Evolutionary conservation across 2,329 filamentous ascomycete genomes (phyloP).

Genomic region (Coleophoma cylindrospora): DNA sequence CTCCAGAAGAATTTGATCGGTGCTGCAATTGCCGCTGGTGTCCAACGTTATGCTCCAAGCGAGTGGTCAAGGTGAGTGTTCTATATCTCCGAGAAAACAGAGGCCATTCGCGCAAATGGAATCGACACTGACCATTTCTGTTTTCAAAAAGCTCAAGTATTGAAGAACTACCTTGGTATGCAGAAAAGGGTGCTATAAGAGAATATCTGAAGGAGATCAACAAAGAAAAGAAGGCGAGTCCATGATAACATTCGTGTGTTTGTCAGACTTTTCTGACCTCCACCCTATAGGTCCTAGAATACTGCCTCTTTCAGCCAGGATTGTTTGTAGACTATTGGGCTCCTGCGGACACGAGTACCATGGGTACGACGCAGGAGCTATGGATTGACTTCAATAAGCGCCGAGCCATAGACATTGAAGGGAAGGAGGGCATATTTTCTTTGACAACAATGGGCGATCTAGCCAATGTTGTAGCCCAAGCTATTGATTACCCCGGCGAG

Average conservation of each 20-base stretch:
- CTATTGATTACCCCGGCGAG: conserved; percentile 24
- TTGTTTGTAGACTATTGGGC: conserved; percentile 44
- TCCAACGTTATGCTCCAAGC: conserved; percentile 29
- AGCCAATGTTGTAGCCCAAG: conserved; percentile 27
- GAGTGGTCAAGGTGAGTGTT: conserved; percentile 28
- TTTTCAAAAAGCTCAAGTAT: conserved; percentile 20
- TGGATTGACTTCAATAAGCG: conserved; percentile 26
- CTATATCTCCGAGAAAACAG: neutral
- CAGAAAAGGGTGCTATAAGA: conserved; percentile 40
- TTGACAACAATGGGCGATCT: conserved; percentile 39
- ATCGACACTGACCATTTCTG: conserved; percentile 2
- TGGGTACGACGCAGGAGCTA: conserved; percentile 22
- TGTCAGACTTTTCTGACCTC: neutral
- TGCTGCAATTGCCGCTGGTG: conserved; percentile 25
- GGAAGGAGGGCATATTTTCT: conserved; percentile 34
- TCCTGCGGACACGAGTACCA: conserved; percentile 33
- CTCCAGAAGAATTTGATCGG: conserved; percentile 29
- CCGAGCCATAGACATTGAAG: conserved; percentile 37
- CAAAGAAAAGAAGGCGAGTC: conserved; percentile 16
- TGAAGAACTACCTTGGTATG: conserved; percentile 42
- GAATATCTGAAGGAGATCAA: conserved; percentile 46
- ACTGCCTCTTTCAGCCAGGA: conserved; percentile 44
- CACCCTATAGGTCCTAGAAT: conserved; percentile 30
- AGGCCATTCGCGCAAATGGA: neutral
- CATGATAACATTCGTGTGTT: neutral